Conservation (phyloP, 2,329 filamentous ascomycete species). For the Monilinia vaccinii-corymbosi region DNA sequence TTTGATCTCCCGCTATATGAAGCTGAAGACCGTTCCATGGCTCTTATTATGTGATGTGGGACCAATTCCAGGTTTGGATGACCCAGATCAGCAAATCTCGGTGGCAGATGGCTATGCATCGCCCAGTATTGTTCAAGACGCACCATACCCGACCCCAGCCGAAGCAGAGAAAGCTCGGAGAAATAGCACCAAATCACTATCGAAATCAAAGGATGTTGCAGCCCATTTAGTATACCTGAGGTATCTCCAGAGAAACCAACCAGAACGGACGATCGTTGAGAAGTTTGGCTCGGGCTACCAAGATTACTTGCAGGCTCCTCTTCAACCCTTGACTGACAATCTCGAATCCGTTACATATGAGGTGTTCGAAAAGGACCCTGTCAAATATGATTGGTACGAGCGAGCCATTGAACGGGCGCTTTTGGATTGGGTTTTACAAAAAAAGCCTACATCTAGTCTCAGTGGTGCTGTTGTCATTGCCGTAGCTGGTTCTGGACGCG, state of each 20-base stretch:
- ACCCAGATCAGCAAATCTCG: constrained; percentile 24
- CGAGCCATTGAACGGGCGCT: constrained; percentile 73
- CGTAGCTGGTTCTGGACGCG: constrained; percentile 87
- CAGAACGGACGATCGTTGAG: constrained; percentile 52
- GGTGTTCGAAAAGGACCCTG: constrained; percentile 94
- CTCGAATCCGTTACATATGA: constrained; percentile 96
- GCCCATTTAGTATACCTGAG: constrained; percentile 73
- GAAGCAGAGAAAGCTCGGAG: constrained; percentile 51
- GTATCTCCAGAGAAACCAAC: constrained; percentile 76
- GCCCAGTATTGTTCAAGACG: constrained; percentile 35
- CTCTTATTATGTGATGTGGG: constrained; percentile 55
- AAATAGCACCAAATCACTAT: constrained; percentile 32
- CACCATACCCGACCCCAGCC: constrained; percentile 47
- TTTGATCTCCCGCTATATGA: constrained; percentile 54
- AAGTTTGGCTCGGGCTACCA: constrained; percentile 70
- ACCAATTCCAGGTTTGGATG: constrained; percentile 34
- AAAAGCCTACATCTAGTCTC: constrained; percentile 64
- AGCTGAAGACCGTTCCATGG: constrained; percentile 53
- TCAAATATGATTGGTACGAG: constrained; percentile 97
- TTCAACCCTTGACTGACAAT: constrained; percentile 93
- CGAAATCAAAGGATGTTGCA: constrained; percentile 44
- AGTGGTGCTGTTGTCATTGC: constrained; percentile 72
- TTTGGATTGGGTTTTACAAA: constrained; percentile 63
- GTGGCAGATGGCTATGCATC: constrained; percentile 29
- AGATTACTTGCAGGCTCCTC: constrained; percentile 88